Conservation (phyloP, 78 protist species). For the Cavenderia fasciculata region DNA sequence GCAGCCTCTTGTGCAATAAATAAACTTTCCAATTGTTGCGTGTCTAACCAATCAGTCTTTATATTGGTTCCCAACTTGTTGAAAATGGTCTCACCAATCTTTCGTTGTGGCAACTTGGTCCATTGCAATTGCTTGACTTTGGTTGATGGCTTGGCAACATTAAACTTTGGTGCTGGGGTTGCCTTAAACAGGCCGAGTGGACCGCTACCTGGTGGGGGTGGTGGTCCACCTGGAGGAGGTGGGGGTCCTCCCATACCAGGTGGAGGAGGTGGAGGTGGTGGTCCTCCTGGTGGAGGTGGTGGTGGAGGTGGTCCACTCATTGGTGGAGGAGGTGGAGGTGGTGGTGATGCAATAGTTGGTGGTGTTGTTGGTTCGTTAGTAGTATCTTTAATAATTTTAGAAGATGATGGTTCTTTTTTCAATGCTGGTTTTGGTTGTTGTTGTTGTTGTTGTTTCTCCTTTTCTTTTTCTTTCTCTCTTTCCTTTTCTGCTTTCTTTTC, state of each 20-base stretch:
- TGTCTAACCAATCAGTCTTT: constrained; percentile 61
- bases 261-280: constrained; percentile 84
- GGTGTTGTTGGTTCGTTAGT: constrained; percentile 67
- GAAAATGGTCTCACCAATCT: constrained; percentile 61
- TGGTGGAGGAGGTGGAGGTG: constrained; percentile 77
- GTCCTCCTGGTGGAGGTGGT: constrained; percentile 77
- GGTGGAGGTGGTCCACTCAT: constrained; percentile 70
- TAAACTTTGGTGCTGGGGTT: constrained; percentile 42
- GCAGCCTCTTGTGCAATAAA: constrained; percentile 43
- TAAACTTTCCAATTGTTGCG: constrained; percentile 56
- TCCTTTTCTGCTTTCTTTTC: neutral
- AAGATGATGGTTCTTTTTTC: neutral
- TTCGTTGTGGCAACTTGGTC: constrained; percentile 77
- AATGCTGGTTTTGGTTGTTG: neutral
- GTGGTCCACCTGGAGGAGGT: constrained; percentile 38
- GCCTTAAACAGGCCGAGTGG: neutral
- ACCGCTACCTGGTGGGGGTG: constrained; percentile 68
- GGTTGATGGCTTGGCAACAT: constrained; percentile 50
- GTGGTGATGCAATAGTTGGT: constrained; percentile 48
- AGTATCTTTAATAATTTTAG: constrained; percentile 1
- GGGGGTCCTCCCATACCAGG: constrained; percentile 38
- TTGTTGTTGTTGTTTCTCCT: neutral
- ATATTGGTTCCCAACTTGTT: constrained; percentile 21
- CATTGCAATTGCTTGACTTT: constrained; percentile 81
- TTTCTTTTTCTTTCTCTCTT: no score